Percentiles rank a stretch among this genome's conserved stretches.
Evolutionary conservation across 2,329 filamentous ascomycete genomes (phyloP).

Genomic region (Pestalotiopsis sp.): DNA sequence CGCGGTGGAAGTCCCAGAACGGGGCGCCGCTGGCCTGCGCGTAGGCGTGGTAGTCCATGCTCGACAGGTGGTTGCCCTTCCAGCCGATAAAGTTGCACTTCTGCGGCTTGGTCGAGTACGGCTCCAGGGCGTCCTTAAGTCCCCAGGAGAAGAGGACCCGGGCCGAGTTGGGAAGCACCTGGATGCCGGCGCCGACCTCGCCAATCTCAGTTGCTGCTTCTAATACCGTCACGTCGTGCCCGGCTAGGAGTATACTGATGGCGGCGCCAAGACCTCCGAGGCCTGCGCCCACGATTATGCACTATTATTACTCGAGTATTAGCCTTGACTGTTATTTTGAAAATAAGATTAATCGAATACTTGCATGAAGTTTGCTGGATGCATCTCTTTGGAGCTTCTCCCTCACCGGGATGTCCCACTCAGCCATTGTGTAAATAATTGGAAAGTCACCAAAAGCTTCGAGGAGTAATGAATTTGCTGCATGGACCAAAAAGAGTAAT

Average conservation of each 20-base stretch:
- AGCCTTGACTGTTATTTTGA: background rate
- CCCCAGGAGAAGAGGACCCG: conserved; percentile 51
- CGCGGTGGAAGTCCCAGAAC: conserved; percentile 58
- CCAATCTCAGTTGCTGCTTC: conserved; percentile 47
- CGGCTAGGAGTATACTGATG: conserved; percentile 45
- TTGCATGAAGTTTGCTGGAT: conserved; percentile 22
- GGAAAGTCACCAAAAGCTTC: background rate
- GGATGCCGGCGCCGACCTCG: conserved; percentile 53
- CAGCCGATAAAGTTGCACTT: conserved; percentile 52
- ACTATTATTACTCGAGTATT: conserved; percentile 31
- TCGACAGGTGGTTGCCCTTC: conserved; percentile 51
- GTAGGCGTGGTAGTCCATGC: conserved; percentile 48
- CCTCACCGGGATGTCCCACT: conserved; percentile 8
- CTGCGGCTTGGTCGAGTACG: conserved; percentile 41
- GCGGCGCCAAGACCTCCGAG: conserved; percentile 54
- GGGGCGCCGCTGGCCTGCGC: conserved; percentile 35
- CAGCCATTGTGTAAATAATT: background rate
- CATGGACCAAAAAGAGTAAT: no score
- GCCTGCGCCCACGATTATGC: conserved; percentile 58
- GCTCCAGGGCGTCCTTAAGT: conserved; percentile 39
- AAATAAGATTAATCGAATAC: background rate
- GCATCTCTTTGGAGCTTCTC: conserved; percentile 20
- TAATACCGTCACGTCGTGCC: conserved; percentile 49
- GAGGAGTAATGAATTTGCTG: background rate
- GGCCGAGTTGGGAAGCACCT: conserved; percentile 49